Percentiles rank a stretch among this genome's conserved stretches.
Evolutionary conservation across 129 eudicot species (phyloP).

Genomic region (Chrysanthemum seticuspe): DNA sequence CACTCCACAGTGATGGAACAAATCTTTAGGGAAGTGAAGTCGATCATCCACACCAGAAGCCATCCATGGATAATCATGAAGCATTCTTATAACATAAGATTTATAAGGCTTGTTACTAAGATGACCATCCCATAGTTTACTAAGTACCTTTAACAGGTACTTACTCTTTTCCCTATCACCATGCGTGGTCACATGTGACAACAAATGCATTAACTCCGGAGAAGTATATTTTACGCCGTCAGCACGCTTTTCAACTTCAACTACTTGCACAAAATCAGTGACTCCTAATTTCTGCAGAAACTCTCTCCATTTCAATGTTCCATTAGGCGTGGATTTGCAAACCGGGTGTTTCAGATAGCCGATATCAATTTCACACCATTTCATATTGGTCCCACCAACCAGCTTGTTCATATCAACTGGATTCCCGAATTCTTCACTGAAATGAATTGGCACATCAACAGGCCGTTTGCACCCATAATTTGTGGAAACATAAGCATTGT

Average conservation of each 20-base stretch:
- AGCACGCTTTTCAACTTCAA: slow-evolving; percentile 35
- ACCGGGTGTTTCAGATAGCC: slow-evolving; percentile 48
- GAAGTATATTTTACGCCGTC: slow-evolving; percentile 51
- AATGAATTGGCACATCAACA: slow-evolving; percentile 57
- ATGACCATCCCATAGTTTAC: slow-evolving; percentile 1
- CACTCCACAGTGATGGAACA: too few relatives aligned
- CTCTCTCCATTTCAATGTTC: slow-evolving; percentile 50
- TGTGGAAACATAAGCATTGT: slow-evolving; percentile 53
- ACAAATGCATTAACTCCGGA: slow-evolving; percentile 34
- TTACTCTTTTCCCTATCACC: too few relatives aligned
- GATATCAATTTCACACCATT: slow-evolving; percentile 57
- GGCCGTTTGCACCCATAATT: slow-evolving; percentile 52
- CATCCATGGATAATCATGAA: too few relatives aligned
- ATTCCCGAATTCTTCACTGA: slow-evolving; percentile 50
- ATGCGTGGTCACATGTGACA: slow-evolving; percentile 36
- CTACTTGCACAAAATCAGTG: slow-evolving; percentile 58
- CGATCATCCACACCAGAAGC: too few relatives aligned
- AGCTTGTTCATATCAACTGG: slow-evolving; percentile 42
- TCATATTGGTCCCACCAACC: slow-evolving; percentile 39
- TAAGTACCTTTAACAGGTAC: slow-evolving; percentile 25
- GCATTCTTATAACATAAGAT: too few relatives aligned
- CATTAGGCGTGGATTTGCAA: slow-evolving; percentile 32
- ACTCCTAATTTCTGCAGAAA: slow-evolving; percentile 63
- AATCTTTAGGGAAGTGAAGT: too few relatives aligned
- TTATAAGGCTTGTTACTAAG: too few relatives aligned